Conservation (phyloP, 2,329 filamentous ascomycete genomes). For the Knufia petricola region DNA sequence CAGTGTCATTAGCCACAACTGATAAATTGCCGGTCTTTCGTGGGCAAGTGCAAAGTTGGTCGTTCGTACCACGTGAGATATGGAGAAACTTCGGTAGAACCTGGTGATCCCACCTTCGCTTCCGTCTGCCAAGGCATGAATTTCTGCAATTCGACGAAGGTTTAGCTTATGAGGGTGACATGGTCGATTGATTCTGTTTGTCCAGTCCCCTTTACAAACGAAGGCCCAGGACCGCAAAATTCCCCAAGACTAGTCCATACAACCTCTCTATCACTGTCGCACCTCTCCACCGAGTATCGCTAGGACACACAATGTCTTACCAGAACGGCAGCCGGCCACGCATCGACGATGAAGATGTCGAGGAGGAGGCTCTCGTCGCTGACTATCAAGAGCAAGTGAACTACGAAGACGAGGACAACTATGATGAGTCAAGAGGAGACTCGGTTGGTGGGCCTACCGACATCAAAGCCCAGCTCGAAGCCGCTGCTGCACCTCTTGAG, state of each 20-base stretch:
- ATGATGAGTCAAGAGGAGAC: constrained; percentile 63
- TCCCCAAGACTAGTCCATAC: background rate
- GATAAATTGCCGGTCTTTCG: too few relatives aligned
- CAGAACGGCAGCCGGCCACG: constrained; percentile 34
- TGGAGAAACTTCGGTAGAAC: too few relatives aligned
- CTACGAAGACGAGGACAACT: constrained; percentile 73
- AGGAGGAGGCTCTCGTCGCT: constrained; percentile 86
- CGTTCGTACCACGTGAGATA: too few relatives aligned
- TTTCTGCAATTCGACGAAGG: background rate
- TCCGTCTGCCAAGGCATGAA: too few relatives aligned
- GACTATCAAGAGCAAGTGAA: constrained; percentile 96
- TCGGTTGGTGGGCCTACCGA: constrained; percentile 68
- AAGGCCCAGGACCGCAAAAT: background rate
- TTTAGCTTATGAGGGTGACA: background rate
- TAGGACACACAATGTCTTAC: constrained; percentile 31
- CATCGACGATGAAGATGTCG: constrained; percentile 74
- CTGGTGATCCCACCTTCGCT: too few relatives aligned
- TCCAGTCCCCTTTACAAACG: background rate
- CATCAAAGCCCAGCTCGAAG: constrained; percentile 81
- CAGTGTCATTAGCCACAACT: too few relatives aligned
- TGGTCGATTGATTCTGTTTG: background rate
- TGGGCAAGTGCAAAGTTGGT: too few relatives aligned
- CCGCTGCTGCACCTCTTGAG: constrained; percentile 88
- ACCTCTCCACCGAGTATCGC: background rate
- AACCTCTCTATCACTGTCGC: background rate